Evolutionary conservation across 2,329 filamentous ascomycete species (phyloP).

Genomic region (Apiospora hydei): DNA sequence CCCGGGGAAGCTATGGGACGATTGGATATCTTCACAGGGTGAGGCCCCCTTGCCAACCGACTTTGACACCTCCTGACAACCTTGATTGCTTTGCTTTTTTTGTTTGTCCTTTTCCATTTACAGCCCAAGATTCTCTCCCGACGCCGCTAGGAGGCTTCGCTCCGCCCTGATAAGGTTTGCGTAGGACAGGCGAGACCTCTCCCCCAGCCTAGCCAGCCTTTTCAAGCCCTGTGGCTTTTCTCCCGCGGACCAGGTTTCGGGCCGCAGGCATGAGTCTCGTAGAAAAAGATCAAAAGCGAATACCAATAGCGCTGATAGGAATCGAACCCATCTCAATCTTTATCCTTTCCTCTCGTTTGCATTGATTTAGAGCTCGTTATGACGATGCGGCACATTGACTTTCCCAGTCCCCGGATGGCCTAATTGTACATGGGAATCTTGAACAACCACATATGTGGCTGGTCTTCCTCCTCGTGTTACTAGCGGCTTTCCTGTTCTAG

Average conservation of each 20-base stretch:
- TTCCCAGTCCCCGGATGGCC: not conserved
- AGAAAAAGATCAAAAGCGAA: no score
- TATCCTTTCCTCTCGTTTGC: no score
- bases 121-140: not conserved
- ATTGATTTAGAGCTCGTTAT: not conserved
- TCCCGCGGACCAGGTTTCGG: not conserved
- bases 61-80: not conserved
- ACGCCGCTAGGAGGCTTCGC: not conserved
- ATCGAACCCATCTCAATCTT: no score
- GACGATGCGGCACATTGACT: not conserved
- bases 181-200: not conserved
- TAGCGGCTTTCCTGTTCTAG: not conserved
- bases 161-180: not conserved
- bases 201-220: not conserved
- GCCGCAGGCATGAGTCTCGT: not conserved
- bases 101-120: not conserved
- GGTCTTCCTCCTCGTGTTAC: not conserved
- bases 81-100: not conserved
- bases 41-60: not conserved
- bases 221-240: not conserved
- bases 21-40: not conserved
- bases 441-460: not conserved
- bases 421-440: not conserved
- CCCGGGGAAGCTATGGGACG: constrained; percentile 1
- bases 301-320: no score